These are phyloP conservation scores for Cicer yamashitae DNA, from an alignment of 306 rosid genomes.

Conservation along the genomic window DNA sequence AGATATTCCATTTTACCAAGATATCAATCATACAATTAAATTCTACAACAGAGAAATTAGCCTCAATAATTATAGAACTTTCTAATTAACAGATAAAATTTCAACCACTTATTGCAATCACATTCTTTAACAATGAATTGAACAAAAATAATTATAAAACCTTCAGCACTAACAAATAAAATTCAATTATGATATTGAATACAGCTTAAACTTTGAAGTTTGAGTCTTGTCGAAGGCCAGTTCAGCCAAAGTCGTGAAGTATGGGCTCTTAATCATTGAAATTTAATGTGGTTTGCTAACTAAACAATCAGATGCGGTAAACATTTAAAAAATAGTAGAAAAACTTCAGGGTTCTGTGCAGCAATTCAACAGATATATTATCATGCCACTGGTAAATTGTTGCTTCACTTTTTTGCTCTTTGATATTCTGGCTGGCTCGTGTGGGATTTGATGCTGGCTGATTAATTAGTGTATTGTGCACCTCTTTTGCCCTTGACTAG, in stretches of 20 bases:
- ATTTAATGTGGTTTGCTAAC: neutral
- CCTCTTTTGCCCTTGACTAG: conserved; percentile 1
- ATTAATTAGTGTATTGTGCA: neutral
- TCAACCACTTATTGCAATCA: neutral
- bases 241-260: neutral
- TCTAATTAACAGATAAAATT: neutral
- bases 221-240: neutral
- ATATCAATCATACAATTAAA: neutral
- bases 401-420: neutral
- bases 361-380: neutral
- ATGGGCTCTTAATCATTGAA: neutral
- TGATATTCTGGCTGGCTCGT: neutral
- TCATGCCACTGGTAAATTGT: neutral
- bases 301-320: neutral
- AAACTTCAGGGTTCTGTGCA: neutral
- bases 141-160: too few relatives aligned
- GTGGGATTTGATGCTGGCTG: neutral
- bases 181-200: too few relatives aligned
- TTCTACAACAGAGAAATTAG: neutral
- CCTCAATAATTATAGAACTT: neutral
- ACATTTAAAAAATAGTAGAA: neutral
- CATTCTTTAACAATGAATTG: too few relatives aligned
- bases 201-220: neutral
- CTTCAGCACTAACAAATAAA: too few relatives aligned
- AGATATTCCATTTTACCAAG: neutral